Evolutionary conservation across 2,329 filamentous ascomycete genomes (phyloP), one percentile per base, ranked within the genome.

Genomic region (Ophiostoma pallidulum): DNA sequence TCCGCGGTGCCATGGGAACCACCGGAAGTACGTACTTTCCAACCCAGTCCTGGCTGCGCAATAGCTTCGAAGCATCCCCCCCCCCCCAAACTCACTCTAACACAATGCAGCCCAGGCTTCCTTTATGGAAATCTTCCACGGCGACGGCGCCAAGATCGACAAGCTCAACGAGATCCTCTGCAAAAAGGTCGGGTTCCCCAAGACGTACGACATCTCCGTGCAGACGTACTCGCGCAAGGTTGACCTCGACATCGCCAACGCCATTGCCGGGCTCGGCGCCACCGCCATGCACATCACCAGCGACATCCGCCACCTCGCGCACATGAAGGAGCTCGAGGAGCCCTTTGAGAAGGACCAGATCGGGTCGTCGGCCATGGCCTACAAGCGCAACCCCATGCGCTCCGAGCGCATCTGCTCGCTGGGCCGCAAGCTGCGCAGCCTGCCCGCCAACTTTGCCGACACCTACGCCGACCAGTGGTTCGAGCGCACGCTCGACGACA

Each of bases 331-430:
- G 64, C 71, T 92, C 50, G 89, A 94, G 61, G 86, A 90, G 70
- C 86, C 86, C 0, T 86, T 88, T 57, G 85, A 90, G 67, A 80
- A 79, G 58, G 77, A 80, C 55, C 87, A 94, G 66, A 88, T 90
- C 56, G 85, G 83, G 24, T 78, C 72, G 38, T 76, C 71, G 41
- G 80, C 80, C 49, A 75, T 77, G 62, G 59, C 49, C 31, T 74
- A 71, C 59, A 74, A 74, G 62, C 60, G 63, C 19, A 70, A 68
- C 52, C 64, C 68, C 82, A 75, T 75, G 72, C 64, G 71, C 28
- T 71, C 61, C 24, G 72, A 75, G 59, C 57, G 71, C 41, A 67
- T 75, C 38, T 66, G 58, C 55, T 62, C 62, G 42, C 62, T 76
- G 13, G 65, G 67, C 38, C 70, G 63, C 45, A 58, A 60, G 58